These are phyloP conservation scores for Venustampulla echinocandica DNA, from an alignment of 495 filamentous ascomycete genomes.

Conservation along the genomic window DNA sequence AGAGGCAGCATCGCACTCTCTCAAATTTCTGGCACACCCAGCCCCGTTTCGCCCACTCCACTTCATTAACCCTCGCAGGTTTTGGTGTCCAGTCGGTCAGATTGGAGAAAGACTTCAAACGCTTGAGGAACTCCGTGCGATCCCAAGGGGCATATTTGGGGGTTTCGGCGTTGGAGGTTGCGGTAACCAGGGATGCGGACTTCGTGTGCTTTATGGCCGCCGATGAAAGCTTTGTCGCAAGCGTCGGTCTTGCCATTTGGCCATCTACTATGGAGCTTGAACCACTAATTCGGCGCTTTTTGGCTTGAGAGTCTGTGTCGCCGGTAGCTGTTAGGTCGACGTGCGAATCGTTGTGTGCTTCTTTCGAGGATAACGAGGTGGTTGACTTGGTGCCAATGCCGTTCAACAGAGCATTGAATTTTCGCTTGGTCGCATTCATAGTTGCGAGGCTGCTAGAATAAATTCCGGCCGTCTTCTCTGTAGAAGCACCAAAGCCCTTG, in stretches of 20 bases:
- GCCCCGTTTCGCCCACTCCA: conserved; percentile 90
- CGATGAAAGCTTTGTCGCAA: conserved; percentile 30
- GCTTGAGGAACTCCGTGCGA: conserved; percentile 68
- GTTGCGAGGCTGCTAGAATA: conserved; percentile 1
- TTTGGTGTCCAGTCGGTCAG: conserved; percentile 83
- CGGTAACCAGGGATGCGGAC: conserved; percentile 31
- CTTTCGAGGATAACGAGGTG: conserved; percentile 17
- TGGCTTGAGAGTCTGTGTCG: conserved; percentile 30
- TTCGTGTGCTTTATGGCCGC: conserved; percentile 33
- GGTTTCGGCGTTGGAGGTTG: conserved; percentile 15
- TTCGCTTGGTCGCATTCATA: conserved; percentile 49
- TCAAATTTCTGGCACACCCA: conserved; percentile 82
- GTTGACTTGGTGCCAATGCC: conserved; percentile 34
- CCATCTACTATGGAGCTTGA: not conserved
- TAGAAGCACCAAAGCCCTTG: no score
- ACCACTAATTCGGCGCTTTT: conserved; percentile 38
- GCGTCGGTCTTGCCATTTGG: conserved; percentile 14
- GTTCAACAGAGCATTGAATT: conserved; percentile 48
- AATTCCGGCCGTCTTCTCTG: no score
- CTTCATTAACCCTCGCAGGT: conserved; percentile 73
- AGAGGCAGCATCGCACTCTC: conserved; percentile 75
- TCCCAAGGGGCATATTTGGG: conserved; percentile 69
- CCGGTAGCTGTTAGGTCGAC: conserved; percentile 22
- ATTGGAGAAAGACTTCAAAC: conserved; percentile 80
- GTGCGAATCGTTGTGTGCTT: conserved; percentile 15